A percentile compares a stretch with the other conserved stretches of the same genome.
phyloP scores from a whole-genome alignment of 208 protist genomes.

The Crithidia fasciculata region DNA sequence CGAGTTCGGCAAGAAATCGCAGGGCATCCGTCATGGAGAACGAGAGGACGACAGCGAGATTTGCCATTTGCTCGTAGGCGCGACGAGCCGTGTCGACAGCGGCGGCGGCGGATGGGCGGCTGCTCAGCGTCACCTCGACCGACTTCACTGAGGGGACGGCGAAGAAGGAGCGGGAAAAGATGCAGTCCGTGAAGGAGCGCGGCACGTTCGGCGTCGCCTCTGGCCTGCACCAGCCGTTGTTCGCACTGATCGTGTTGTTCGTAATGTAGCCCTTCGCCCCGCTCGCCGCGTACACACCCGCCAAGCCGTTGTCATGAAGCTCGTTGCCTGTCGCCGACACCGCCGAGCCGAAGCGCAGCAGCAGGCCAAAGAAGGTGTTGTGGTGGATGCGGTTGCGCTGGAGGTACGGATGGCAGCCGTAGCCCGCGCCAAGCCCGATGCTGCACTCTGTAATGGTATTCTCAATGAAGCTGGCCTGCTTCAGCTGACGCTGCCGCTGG shows the following conservation, averaged over 20 bases:
- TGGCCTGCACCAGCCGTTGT: constrained; percentile 79
- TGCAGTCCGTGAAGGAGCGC: constrained; percentile 51
- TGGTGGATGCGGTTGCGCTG: constrained; percentile 64
- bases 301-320: constrained; percentile 73
- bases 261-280: constrained; percentile 70
- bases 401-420: constrained; percentile 79
- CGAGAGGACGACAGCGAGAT: constrained; percentile 47
- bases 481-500: constrained; percentile 51
- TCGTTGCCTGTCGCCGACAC: constrained; percentile 64
- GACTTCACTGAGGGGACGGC: not conserved
- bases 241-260: constrained; percentile 44
- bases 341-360: constrained; percentile 71
- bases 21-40: constrained; percentile 57
- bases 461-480: constrained; percentile 75
- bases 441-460: constrained; percentile 77
- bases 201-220: constrained; percentile 38
- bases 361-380: constrained; percentile 87
- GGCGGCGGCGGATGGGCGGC: not conserved
- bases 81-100: constrained; percentile 6
- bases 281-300: constrained; percentile 74
- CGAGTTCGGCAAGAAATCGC: constrained; percentile 58
- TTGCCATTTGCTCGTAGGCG: constrained; percentile 59
- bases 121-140: constrained; percentile 9
- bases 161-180: constrained; percentile 34
- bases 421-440: constrained; percentile 74